Evolutionary conservation across 192 early-diverging fungal species (phyloP).

Genomic region (Rhizophagus clarus): DNA sequence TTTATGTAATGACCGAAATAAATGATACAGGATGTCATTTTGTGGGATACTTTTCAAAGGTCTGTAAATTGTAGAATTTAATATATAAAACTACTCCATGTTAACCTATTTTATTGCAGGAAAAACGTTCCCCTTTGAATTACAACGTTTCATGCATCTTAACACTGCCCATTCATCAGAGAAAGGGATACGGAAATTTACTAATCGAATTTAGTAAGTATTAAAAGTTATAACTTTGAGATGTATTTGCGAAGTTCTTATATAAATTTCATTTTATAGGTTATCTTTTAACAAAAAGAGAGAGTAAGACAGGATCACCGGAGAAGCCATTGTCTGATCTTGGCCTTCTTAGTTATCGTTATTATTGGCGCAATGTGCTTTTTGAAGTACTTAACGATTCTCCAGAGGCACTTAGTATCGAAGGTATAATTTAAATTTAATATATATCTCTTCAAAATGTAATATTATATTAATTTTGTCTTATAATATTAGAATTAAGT

Average conservation of each 20-base stretch:
- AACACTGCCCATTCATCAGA: constrained; percentile 83
- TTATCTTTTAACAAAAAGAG: constrained; percentile 78
- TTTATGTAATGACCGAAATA: constrained; percentile 91
- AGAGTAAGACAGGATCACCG: constrained; percentile 80
- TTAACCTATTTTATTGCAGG: constrained; percentile 42
- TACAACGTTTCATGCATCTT: constrained; percentile 97
- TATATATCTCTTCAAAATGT: background rate
- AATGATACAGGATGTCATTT: constrained; percentile 80
- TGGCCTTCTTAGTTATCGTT: constrained; percentile 83
- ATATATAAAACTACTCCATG: background rate
- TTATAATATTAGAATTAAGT: constrained; percentile 56
- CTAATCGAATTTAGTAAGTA: constrained; percentile 88
- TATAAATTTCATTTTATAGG: constrained; percentile 41
- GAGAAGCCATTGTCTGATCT: constrained; percentile 92
- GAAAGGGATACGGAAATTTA: constrained; percentile 90
- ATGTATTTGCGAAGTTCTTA: background rate
- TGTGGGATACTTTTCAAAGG: constrained; percentile 97
- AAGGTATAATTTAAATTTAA: constrained; percentile 35
- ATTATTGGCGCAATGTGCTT: constrained; percentile 82
- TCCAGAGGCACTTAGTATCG: constrained; percentile 54
- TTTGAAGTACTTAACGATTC: constrained; percentile 64
- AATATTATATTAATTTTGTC: background rate
- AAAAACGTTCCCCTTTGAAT: constrained; percentile 79
- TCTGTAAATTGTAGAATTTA: constrained; percentile 22
- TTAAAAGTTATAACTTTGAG: background rate